Percentiles rank a stretch among this genome's conserved stretches.
These are phyloP conservation scores for Mallotus nudiflorus DNA, from an alignment of 345 rosid species.

Conservation along the genomic window DNA sequence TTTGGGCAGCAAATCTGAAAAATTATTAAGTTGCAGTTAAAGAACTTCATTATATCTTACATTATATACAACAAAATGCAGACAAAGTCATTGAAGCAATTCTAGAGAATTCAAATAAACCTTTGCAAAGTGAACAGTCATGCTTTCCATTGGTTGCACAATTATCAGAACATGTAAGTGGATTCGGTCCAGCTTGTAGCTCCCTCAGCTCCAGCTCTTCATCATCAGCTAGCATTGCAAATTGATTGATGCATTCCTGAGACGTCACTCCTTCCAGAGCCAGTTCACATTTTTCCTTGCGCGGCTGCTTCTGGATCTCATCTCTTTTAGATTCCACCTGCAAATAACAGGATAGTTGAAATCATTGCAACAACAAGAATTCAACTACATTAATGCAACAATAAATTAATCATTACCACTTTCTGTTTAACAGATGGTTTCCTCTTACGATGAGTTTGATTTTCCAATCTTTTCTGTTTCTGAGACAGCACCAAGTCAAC, in stretches of 20 bases:
- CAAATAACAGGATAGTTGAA: constrained; percentile 26
- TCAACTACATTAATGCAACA: constrained; percentile 18
- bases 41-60: constrained; percentile 10
- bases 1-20: constrained; percentile 76
- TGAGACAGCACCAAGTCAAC: constrained; percentile 28
- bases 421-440: constrained; percentile 46
- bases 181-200: constrained; percentile 60
- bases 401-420: constrained; percentile 46
- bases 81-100: constrained; percentile 12
- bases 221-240: constrained; percentile 67
- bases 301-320: constrained; percentile 35
- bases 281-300: constrained; percentile 69
- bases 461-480: constrained; percentile 61
- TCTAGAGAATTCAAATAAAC: constrained; percentile 39
- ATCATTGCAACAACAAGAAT: constrained; percentile 11
- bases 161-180: constrained; percentile 61
- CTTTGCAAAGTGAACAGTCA: constrained; percentile 83
- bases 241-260: constrained; percentile 42
- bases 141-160: constrained; percentile 45
- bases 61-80: constrained; percentile 10
- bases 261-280: constrained; percentile 43
- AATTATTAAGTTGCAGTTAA: constrained; percentile 21
- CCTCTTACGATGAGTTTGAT: constrained; percentile 48
- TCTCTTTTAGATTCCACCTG: constrained; percentile 49
- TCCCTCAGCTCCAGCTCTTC: constrained; percentile 90